Evolutionary conservation across 2,329 filamentous ascomycete species (phyloP).

Genomic region (Venturia oleaginea): DNA sequence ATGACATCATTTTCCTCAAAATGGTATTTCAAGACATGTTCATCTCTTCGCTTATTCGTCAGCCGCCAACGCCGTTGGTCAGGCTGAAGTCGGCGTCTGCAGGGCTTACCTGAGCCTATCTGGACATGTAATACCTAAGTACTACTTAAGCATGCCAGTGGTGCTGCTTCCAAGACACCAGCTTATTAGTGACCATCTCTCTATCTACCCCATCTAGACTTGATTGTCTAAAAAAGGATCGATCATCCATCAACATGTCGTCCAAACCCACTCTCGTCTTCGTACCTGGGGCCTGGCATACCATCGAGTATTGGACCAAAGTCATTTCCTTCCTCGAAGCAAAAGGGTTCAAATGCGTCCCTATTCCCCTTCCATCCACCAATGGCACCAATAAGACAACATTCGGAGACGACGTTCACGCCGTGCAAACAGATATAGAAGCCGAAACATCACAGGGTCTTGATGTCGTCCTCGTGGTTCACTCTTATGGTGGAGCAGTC

Average conservation of each 20-base stretch:
- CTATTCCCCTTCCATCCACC: conserved; percentile 1
- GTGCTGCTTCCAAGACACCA: neutral
- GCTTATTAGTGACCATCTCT: neutral
- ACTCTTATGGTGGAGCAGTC: conserved; percentile 30
- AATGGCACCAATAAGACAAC: neutral
- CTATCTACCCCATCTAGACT: too few relatives aligned
- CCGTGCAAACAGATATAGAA: neutral
- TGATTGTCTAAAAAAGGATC: too few relatives aligned
- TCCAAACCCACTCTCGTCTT: conserved; percentile 5
- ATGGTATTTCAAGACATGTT: too few relatives aligned
- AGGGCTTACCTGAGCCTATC: too few relatives aligned
- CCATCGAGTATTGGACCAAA: neutral
- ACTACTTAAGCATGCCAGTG: neutral
- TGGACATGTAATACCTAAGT: neutral
- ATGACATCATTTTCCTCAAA: too few relatives aligned
- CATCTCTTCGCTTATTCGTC: too few relatives aligned
- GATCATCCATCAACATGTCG: neutral
- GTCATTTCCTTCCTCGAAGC: neutral
- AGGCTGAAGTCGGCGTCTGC: too few relatives aligned
- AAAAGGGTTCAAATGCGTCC: neutral
- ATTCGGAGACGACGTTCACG: conserved; percentile 7
- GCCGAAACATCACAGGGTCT: conserved; percentile 22
- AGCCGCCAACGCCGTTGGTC: too few relatives aligned
- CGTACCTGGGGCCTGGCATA: conserved; percentile 12
- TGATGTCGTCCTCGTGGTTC: conserved; percentile 26